Evolutionary conservation across 495 filamentous ascomycete species (phyloP).

Genomic region (Lindgomyces ingoldianus): DNA sequence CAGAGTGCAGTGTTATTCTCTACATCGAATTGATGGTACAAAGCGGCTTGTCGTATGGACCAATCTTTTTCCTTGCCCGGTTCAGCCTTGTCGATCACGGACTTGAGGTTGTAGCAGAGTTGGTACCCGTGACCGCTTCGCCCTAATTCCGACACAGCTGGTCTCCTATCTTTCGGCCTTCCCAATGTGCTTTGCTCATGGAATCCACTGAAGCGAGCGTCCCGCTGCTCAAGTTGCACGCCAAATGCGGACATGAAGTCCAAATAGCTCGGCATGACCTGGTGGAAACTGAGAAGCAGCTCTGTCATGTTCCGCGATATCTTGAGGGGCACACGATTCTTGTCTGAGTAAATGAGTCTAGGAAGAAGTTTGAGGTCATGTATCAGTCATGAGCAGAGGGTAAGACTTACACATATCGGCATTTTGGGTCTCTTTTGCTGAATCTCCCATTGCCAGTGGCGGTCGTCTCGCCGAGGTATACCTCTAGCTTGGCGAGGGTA

Average conservation of each 20-base stretch:
- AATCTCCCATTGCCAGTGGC: neutral
- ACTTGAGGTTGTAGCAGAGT: constrained; percentile 52
- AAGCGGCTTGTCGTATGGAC: constrained; percentile 48
- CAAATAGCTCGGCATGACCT: constrained; percentile 51
- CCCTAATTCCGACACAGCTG: constrained; percentile 45
- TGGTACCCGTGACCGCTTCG: constrained; percentile 48
- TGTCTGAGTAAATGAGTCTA: constrained; percentile 15
- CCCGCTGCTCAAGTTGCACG: constrained; percentile 41
- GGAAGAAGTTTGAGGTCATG: neutral
- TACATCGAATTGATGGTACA: constrained; percentile 53
- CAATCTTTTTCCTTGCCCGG: constrained; percentile 40
- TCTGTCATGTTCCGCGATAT: constrained; percentile 41
- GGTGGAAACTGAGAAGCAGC: constrained; percentile 46
- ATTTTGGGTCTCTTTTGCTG: constrained; percentile 27
- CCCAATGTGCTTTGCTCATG: constrained; percentile 32
- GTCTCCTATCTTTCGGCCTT: constrained; percentile 10
- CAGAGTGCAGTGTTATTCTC: constrained; percentile 36
- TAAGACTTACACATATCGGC: constrained; percentile 24
- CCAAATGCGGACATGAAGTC: constrained; percentile 52
- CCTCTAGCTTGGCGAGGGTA: neutral
- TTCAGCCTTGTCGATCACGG: constrained; percentile 18
- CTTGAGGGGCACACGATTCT: constrained; percentile 21
- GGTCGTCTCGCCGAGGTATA: neutral
- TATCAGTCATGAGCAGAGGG: neutral
- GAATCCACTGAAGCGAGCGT: constrained; percentile 44